Evolutionary conservation across 768 basidiomycete species (phyloP).

Genomic region (Suillus occidentalis): DNA sequence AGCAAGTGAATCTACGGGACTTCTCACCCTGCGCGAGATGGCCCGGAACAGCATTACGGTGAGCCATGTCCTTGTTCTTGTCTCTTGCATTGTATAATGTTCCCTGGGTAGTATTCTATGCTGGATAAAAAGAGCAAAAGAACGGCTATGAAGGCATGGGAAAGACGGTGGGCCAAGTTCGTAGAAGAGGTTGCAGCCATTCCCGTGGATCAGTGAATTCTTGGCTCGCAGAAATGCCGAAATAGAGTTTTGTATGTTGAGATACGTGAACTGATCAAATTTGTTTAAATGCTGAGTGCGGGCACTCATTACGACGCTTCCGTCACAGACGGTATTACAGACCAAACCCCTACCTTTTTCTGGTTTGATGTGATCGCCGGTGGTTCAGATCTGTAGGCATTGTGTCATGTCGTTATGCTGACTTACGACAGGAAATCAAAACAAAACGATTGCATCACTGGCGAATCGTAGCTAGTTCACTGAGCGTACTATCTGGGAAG

Average conservation of each 20-base stretch:
- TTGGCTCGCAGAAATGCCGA: neutral
- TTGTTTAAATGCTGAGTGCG: neutral
- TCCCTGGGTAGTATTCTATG: constrained; percentile 46
- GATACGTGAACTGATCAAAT: neutral
- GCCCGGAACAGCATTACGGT: constrained; percentile 66
- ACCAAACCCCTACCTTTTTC: neutral
- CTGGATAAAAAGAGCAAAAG: constrained; percentile 46
- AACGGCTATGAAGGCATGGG: constrained; percentile 42
- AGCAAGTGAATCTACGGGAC: constrained; percentile 61
- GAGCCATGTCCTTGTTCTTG: neutral
- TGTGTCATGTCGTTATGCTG: too few species aligned
- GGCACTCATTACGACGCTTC: neutral
- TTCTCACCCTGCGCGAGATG: constrained; percentile 57
- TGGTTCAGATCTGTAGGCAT: neutral
- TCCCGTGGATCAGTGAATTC: constrained; percentile 16
- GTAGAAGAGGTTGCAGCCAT: constrained; percentile 35
- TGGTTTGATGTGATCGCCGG: neutral
- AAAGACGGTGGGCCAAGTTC: constrained; percentile 46
- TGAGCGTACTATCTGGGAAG: neutral
- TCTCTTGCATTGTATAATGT: constrained; percentile 8
- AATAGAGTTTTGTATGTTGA: neutral
- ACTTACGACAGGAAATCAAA: too few species aligned
- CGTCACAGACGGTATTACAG: too few species aligned
- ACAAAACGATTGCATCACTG: neutral
- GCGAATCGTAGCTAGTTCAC: neutral